Base-by-base conservation (phyloP, 1,284 basidiomycete species). In the Farysia itapuensis region DNA sequence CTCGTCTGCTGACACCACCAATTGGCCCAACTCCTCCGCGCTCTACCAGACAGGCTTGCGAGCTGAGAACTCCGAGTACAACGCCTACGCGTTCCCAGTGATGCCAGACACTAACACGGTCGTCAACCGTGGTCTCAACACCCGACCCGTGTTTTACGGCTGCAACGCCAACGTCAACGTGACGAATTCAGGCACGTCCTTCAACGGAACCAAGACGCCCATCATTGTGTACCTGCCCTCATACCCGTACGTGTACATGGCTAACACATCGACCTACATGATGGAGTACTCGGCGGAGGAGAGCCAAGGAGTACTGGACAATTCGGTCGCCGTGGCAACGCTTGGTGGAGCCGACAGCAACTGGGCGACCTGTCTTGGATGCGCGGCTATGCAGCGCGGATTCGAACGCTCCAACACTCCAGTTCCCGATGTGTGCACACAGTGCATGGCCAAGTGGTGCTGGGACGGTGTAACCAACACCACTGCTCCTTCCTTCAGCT, bases 81-180 rank as follows among this genome's bases (percentile, higher is more conserved):
- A 18, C 43, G 49, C 58, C 12, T 69, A 78, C 43, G 54, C 75
- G 6, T 79, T 81, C 72, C 80, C 80, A 1, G 39, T 65, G 14
- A 77, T 82, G n/a, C 81, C 81, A 0, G 65, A 70, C 11, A 70
- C 74, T 5, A 78, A 81, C 13, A 82, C 81, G 5, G 87, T 87
- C 66, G 69, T 87, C 36, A 77, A 79, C 12, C 82, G 81, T 7
- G 88, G 88, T 13, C 79, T 86, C 9, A 86, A 85, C 72, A 80
- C 80, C 29, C 81, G 87, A 15, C 83, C 87, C 5, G 85, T 85
- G 0, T 88, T 89, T 76, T 89, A 88, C 76, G 87, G 87, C 1
- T 89, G 87, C 68, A 77, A 72, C 26, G 72, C 78, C 3, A 77
- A 78, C 48, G 75, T 74, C 32, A 72, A 70, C 46, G 64, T 64